These are phyloP conservation scores for Penicillium taxi DNA, from an alignment of 495 filamentous ascomycete species.

Conservation along the genomic window DNA sequence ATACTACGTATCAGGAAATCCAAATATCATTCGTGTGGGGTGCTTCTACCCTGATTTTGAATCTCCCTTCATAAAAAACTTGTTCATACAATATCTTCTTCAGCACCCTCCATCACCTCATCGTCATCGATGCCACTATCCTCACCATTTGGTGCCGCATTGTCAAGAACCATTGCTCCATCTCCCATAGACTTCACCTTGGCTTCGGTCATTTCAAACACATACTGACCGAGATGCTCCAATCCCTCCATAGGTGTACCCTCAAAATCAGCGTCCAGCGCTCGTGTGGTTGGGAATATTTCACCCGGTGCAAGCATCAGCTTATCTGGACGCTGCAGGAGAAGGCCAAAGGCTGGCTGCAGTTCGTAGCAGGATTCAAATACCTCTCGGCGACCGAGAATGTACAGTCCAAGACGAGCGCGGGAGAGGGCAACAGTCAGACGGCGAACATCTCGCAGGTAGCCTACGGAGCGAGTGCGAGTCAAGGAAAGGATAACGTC, in stretches of 20 bases:
- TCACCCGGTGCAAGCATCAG: conserved; percentile 75
- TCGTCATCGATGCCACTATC: conserved; percentile 40
- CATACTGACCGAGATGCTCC: conserved; percentile 94
- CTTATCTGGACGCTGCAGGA: conserved; percentile 65
- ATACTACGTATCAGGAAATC: conserved; percentile 4
- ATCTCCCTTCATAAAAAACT: conserved; percentile 4
- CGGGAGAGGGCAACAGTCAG: conserved; percentile 96
- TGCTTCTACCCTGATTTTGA: too few relatives aligned
- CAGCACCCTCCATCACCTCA: conserved; percentile 32
- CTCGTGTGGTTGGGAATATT: conserved; percentile 66
- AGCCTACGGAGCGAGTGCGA: conserved; percentile 82
- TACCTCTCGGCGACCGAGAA: conserved; percentile 81
- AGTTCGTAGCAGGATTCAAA: conserved; percentile 88
- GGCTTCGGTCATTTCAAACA: conserved; percentile 90
- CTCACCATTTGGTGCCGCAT: conserved; percentile 31
- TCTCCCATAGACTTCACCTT: conserved; percentile 59
- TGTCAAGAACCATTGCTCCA: conserved; percentile 27
- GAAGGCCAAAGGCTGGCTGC: conserved; percentile 70
- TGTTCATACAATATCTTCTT: conserved; percentile 34
- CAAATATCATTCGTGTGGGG: conserved; percentile 4
- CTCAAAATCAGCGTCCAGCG: conserved; percentile 49
- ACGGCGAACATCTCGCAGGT: conserved; percentile 86
- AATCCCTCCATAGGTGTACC: conserved; percentile 72
- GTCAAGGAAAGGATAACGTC: conserved; percentile 90
- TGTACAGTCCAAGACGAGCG: conserved; percentile 84